Conservation (phyloP, 2,329 filamentous ascomycete species). For the Colletotrichum destructivum region DNA sequence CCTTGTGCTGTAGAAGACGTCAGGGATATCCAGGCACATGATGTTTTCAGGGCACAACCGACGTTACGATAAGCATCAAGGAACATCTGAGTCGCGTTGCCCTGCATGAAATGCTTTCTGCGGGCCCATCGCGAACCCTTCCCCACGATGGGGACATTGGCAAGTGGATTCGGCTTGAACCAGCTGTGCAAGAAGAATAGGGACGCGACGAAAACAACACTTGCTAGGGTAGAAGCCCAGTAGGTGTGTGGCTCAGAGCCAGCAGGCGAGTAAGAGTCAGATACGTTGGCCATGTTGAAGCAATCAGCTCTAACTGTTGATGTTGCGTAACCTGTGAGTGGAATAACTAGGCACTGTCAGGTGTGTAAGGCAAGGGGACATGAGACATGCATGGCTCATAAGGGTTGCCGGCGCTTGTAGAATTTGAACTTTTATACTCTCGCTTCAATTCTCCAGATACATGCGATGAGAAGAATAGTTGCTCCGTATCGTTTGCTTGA, state of each 20-base stretch:
- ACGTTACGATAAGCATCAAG: constrained; percentile 15
- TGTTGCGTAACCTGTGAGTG: neutral
- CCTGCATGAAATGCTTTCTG: constrained; percentile 18
- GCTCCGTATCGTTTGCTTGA: too few species aligned
- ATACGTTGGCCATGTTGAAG: neutral
- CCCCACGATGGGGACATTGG: neutral
- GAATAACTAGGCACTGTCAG: too few species aligned
- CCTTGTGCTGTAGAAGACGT: neutral
- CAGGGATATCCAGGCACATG: neutral
- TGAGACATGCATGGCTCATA: too few species aligned
- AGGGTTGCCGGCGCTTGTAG: too few species aligned
- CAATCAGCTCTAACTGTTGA: neutral
- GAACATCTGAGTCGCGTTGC: constrained; percentile 17
- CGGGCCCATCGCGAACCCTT: constrained; percentile 21
- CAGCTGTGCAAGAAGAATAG: neutral
- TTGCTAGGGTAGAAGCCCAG: neutral
- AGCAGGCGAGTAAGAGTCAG: neutral
- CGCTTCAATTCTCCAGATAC: too few species aligned
- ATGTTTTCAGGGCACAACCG: neutral
- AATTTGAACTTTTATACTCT: too few species aligned
- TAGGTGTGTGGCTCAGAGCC: neutral
- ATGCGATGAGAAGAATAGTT: too few species aligned
- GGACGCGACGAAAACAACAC: neutral
- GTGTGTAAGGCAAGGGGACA: too few species aligned
- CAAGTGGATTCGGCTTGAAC: neutral